Percentiles rank a stretch among this genome's conserved stretches.
Evolutionary conservation across 805 yeast genomes (phyloP).

Genomic region (Starmerella etchellsii): DNA sequence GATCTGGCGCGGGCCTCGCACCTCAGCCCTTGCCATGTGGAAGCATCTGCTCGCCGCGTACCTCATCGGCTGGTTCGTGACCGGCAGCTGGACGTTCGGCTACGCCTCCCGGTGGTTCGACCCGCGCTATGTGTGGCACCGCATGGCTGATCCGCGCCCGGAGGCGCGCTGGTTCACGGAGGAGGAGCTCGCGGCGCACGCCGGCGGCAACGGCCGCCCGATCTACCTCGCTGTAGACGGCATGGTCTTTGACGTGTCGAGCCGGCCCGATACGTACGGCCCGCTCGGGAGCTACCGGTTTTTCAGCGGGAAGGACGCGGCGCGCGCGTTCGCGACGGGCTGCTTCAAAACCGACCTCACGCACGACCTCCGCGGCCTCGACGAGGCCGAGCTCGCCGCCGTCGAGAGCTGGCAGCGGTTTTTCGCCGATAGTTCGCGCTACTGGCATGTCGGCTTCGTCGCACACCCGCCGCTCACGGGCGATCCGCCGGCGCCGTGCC

Average conservation of each 20-base stretch:
- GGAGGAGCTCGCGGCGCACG: slow-evolving; percentile 36
- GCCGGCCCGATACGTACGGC: slow-evolving; percentile 41
- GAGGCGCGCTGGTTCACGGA: slow-evolving; percentile 28
- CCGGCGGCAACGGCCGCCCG: slow-evolving; percentile 42
- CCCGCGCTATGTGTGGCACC: slow-evolving; percentile 31
- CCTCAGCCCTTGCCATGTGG: too few species aligned
- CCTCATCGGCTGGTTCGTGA: slow-evolving; percentile 28
- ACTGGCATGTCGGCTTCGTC: slow-evolving; percentile 54
- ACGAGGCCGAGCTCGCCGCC: slow-evolving; percentile 31
- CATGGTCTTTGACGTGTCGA: slow-evolving; percentile 50
- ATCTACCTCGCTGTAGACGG: slow-evolving; percentile 50
- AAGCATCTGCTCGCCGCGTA: neutral
- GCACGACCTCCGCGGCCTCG: slow-evolving; percentile 52
- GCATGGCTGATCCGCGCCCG: slow-evolving; percentile 21
- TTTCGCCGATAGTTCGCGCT: slow-evolving; percentile 34
- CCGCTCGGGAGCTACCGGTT: slow-evolving; percentile 43
- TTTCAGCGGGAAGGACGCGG: slow-evolving; percentile 54
- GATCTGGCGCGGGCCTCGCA: too few species aligned
- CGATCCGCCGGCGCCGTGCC: slow-evolving; percentile 41
- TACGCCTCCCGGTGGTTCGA: slow-evolving; percentile 40
- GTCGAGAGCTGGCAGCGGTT: slow-evolving; percentile 42
- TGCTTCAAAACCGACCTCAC: slow-evolving; percentile 53
- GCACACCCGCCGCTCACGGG: slow-evolving; percentile 35
- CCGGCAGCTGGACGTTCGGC: slow-evolving; percentile 51
- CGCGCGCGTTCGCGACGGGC: slow-evolving; percentile 60